Evolutionary conservation across 768 basidiomycete species (phyloP), one percentile per base, ranked within the genome.

Genomic region (Cystobasidium tubakii): DNA sequence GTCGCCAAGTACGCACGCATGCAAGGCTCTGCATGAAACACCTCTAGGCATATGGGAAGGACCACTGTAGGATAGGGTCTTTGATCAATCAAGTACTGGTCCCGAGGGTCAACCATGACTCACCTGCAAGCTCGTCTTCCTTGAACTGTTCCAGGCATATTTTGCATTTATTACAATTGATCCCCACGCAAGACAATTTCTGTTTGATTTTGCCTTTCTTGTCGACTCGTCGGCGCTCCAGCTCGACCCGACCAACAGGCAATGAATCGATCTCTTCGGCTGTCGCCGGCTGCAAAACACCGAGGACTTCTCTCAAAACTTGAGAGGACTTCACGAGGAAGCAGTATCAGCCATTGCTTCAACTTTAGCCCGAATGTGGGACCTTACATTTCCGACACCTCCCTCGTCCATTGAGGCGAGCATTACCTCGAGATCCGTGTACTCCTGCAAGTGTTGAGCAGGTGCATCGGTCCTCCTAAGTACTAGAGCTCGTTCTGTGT

Each of bases 71-170:
- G 29, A 23, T 1, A 27, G 10, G 63, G 63, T 12, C 12, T 12
- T 4, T 12, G 57, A 9, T 46, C 6, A 29, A 54, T 53, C 43
- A 67, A 43, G n/a, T n/a, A n/a, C n/a, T n/a, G n/a, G n/a, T n/a
- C n/a, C n/a, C n/a, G n/a, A n/a, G n/a, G n/a, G n/a, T n/a, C n/a
- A n/a, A n/a, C n/a, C n/a, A n/a, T n/a, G n/a, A 39, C 69, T 71
- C 39, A 60, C 69, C 53, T 25, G 69, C 69, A 19, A 71, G 69
- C 55, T 71, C 69, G 27, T 71, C 69, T 31, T 71, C 69, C 33
- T 72, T 73, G 74, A 75, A 75, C 31, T 75, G 74, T 29, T 23
- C 1, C 21, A 73, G 33, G 71, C 74, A 75, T 29, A 75, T 73
- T 12, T 42, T 42, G 44, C 74, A 75, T 54, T 66, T 72, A 53